Base-by-base conservation (phyloP, 2,329 filamentous ascomycete genomes). In the Aspergillus luchuensis region DNA sequence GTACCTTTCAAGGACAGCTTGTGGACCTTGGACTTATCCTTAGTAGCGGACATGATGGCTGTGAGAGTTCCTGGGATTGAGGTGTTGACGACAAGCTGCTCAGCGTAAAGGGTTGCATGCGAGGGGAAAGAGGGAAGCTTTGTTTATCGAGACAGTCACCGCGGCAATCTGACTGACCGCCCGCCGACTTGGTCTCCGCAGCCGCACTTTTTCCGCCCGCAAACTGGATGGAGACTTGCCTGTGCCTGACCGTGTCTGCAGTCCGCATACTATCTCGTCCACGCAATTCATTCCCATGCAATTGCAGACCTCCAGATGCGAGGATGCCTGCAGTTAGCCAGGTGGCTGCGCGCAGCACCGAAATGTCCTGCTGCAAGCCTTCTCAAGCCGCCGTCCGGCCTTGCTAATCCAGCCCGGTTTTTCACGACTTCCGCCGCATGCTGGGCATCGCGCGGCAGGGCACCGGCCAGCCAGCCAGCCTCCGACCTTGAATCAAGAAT, bases 1-100 rank as follows among this genome's bases (percentile, higher is more conserved):
- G 53, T 56, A 79, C 78, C 78, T 72, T 78, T 78, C 56, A 77
- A 84, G 39, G 93, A 91, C 64, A 99, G 86, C 83, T 97, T 98
- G 82, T 99, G 95, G 63, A 92, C 88, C 79, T 97, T 97, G 68
- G 91, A 91, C 72, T 92, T 92, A 72, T 87, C 85, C 66, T 84
- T 84, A 62, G 82, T 73, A 19, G 79, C 75, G 11, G 81, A 76
- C 78, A 80, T 80, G 28, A 36, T 36, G 33, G 11, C 33, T 36
- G 53, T 71, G 68, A 23, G 33, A 10, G 50, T 25, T 43, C 6
- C 17, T 13, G 47, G 21, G 5, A n/a, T 23, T 17, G 25, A 41
- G 21, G 30, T 51, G 48, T 43, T 57, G 36, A n/a, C n/a, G 10
- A n/a, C 10, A 48, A 21, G 43, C 19, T 30, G 10, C 25, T 8